Percentiles rank a stretch among this genome's conserved stretches.
phyloP scores from a whole-genome alignment of 371 early-diverging fungal genomes.

The Mucor lusitanicus region DNA sequence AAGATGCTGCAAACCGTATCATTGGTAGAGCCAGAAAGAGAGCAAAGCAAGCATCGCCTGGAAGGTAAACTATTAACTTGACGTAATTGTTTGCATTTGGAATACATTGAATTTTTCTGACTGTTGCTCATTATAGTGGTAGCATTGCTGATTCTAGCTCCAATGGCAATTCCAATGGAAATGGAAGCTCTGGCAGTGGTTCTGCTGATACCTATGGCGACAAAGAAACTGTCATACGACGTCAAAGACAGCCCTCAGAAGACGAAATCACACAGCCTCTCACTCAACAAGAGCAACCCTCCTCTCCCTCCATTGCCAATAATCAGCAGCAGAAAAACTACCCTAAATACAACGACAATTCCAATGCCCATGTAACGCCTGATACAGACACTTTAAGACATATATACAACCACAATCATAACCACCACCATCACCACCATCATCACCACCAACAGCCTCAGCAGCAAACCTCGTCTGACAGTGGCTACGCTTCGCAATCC shows the following conservation, averaged over 20 bases:
- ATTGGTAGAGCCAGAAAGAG: constrained; percentile 27
- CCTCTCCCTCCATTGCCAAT: background rate
- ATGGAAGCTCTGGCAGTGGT: constrained; percentile 35
- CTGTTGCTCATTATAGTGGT: constrained; percentile 4
- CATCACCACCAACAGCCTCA: background rate
- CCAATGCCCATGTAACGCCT: background rate
- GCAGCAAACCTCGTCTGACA: constrained; percentile 11
- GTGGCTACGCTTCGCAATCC: constrained; percentile 15
- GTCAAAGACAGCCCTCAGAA: constrained; percentile 8
- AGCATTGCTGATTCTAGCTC: constrained; percentile 44
- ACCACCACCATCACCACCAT: background rate
- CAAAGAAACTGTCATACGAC: constrained; percentile 11
- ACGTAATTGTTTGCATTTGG: background rate
- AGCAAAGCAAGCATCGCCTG: constrained; percentile 28
- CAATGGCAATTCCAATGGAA: constrained; percentile 36
- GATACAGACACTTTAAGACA: background rate
- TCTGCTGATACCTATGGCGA: constrained; percentile 27
- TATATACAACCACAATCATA: background rate
- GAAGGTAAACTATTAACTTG: constrained; percentile 17
- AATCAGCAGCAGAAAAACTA: background rate
- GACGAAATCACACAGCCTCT: background rate
- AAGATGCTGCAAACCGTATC: constrained; percentile 36
- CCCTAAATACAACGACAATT: background rate
- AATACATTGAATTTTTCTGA: background rate
- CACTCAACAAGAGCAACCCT: background rate